Evolutionary conservation across 163 green algal species (phyloP).

Genomic region (Volvox carteri): DNA sequence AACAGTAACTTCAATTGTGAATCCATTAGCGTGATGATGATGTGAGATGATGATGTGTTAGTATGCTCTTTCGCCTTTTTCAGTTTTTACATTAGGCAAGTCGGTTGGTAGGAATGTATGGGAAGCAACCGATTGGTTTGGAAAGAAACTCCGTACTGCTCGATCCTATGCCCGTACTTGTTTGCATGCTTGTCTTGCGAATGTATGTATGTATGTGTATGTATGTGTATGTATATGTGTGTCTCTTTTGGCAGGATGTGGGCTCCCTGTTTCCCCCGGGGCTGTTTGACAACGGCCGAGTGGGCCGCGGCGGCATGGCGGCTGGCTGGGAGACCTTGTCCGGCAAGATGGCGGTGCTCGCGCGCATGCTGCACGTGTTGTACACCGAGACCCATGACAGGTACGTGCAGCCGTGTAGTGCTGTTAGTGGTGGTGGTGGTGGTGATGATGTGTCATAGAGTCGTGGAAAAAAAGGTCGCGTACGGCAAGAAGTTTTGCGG

Average conservation of each 20-base stretch:
- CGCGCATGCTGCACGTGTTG: slow-evolving; percentile 90
- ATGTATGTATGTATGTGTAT: background rate
- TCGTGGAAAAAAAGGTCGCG: no score
- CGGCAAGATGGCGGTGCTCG: slow-evolving; percentile 96
- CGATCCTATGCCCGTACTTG: background rate
- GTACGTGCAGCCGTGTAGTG: slow-evolving; percentile 73
- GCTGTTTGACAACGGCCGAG: slow-evolving; percentile 87
- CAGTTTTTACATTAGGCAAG: no score
- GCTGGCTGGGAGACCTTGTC: slow-evolving; percentile 84
- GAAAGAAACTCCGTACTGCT: no score
- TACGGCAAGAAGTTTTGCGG: no score
- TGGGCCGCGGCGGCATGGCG: slow-evolving; percentile 74
- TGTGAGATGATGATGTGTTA: no score
- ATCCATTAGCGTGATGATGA: no score
- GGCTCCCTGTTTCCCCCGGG: slow-evolving; percentile 84
- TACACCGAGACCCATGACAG: slow-evolving; percentile 88
- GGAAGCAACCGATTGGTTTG: no score
- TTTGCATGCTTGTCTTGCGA: background rate
- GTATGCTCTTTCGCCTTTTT: no score
- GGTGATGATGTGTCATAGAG: background rate
- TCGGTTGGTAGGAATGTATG: no score
- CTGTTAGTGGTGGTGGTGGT: background rate
- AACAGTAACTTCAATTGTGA: no score
- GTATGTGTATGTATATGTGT: background rate
- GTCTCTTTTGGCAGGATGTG: slow-evolving; percentile 40